Percentiles rank a stretch among this genome's conserved stretches.
Evolutionary conservation across 495 filamentous ascomycete species (phyloP).

Genomic region (Penicillium subrubescens): DNA sequence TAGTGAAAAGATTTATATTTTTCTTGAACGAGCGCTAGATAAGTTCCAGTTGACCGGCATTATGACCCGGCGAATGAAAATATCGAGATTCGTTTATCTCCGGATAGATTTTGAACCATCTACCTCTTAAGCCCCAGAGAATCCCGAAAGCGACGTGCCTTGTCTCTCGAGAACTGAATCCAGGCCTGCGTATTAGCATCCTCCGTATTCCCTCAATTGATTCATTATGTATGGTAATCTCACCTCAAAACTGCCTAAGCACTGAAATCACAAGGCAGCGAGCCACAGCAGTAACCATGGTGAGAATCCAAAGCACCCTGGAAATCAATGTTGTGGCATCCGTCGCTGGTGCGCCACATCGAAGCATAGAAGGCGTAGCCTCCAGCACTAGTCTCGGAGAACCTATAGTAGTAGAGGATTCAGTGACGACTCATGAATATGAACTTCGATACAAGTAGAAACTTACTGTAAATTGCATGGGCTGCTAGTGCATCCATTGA

Average conservation of each 20-base stretch:
- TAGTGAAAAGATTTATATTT: too few species aligned
- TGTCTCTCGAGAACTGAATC: too few species aligned
- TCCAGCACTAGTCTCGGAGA: slow-evolving; percentile 12
- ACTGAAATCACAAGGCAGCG: slow-evolving; percentile 16
- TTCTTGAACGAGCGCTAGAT: too few species aligned
- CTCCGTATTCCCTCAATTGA: too few species aligned
- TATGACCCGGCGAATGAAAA: too few species aligned
- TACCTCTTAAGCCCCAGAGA: too few species aligned
- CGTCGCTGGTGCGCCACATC: slow-evolving; percentile 16
- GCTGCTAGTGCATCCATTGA: slow-evolving; percentile 1
- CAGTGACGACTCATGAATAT: not conserved
- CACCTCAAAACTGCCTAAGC: not conserved
- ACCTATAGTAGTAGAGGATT: not conserved
- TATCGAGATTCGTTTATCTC: too few species aligned
- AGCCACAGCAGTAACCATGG: slow-evolving; percentile 19
- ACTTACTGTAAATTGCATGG: slow-evolving; percentile 10
- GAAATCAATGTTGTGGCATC: slow-evolving; percentile 20
- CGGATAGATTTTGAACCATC: too few species aligned
- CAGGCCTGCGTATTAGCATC: too few species aligned
- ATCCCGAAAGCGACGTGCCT: too few species aligned
- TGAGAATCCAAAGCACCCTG: slow-evolving; percentile 9
- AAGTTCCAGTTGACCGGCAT: too few species aligned
- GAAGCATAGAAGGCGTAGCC: slow-evolving; percentile 6
- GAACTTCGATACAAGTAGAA: too few species aligned
- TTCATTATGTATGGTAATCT: not conserved